These are phyloP conservation scores for Bacidia rubella DNA, from an alignment of 495 filamentous ascomycete genomes.

Conservation along the genomic window DNA sequence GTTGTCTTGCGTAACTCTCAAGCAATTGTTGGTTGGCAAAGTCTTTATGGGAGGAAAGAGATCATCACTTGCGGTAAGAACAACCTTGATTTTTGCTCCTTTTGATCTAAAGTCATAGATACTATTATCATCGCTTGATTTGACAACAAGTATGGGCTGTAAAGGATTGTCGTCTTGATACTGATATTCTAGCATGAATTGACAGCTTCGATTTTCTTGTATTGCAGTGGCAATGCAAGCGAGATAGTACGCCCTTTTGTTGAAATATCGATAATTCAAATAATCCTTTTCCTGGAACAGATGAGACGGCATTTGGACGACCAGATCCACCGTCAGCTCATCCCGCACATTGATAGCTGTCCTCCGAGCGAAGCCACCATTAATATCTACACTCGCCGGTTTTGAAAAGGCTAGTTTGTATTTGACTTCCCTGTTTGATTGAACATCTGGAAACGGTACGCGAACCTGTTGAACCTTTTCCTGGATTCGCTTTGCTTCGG, in stretches of 20 bases:
- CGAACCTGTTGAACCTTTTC: slow-evolving; percentile 48
- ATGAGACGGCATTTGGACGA: slow-evolving; percentile 64
- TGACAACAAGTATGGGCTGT: slow-evolving; percentile 55
- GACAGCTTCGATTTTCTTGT: slow-evolving; percentile 36
- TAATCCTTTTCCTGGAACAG: slow-evolving; percentile 93
- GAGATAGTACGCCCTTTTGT: slow-evolving; percentile 86
- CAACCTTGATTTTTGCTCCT: slow-evolving; percentile 47
- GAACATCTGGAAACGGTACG: slow-evolving; percentile 72
- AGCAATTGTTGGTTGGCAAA: slow-evolving; percentile 51
- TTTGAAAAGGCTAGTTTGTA: slow-evolving; percentile 68
- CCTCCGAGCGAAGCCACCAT: slow-evolving; percentile 73
- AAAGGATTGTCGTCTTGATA: slow-evolving; percentile 64
- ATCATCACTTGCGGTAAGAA: slow-evolving; percentile 52
- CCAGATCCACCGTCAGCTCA: slow-evolving; percentile 57
- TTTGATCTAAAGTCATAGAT: neutral
- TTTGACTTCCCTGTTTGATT: slow-evolving; percentile 54
- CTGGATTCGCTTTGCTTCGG: slow-evolving; percentile 54
- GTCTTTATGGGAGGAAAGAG: slow-evolving; percentile 58
- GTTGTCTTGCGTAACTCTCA: slow-evolving; percentile 34
- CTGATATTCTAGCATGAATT: slow-evolving; percentile 47
- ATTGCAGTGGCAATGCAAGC: slow-evolving; percentile 63
- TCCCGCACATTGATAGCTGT: slow-evolving; percentile 51
- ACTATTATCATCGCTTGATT: slow-evolving; percentile 22
- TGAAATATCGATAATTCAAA: slow-evolving; percentile 82
- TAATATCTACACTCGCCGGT: slow-evolving; percentile 70